phyloP scores from a whole-genome alignment of 2,329 filamentous ascomycete species.

The Lomentospora prolificans region DNA sequence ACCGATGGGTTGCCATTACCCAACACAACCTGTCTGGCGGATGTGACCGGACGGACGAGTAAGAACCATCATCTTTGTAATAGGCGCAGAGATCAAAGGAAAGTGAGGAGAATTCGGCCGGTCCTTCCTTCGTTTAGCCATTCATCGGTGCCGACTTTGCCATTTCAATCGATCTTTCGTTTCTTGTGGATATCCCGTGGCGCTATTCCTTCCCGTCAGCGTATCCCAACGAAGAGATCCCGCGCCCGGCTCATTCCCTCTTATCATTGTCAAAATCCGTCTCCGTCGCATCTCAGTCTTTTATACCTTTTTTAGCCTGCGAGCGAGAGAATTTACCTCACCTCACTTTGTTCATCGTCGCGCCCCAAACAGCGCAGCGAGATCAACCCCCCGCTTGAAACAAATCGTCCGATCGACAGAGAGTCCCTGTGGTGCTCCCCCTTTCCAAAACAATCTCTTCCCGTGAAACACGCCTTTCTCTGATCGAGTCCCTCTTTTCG shows the following conservation, averaged over 20 bases:
- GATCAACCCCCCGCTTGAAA: not conserved
- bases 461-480: not conserved
- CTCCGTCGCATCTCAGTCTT: not conserved
- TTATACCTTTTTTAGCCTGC: not conserved
- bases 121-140: no score
- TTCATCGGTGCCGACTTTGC: no score
- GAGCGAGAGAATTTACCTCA: not conserved
- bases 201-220: no score
- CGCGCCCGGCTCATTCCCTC: not conserved
- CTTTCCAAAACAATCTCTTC: not conserved
- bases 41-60: slow-evolving; percentile 5
- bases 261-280: not conserved
- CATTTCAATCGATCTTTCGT: no score
- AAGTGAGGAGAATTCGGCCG: not conserved
- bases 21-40: slow-evolving; percentile 2
- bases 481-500: slow-evolving; percentile 3
- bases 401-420: slow-evolving; percentile 3
- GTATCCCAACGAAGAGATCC: no score
- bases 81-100: no score
- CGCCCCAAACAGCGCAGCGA: not conserved
- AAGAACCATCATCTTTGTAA: not conserved
- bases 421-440: not conserved
- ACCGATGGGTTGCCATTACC: slow-evolving; percentile 6
- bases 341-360: not conserved
- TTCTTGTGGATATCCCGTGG: no score